Percentiles rank a stretch among this genome's conserved stretches.
Evolutionary conservation across 2,329 filamentous ascomycete species (phyloP).

Genomic region (Colletotrichum tropicicola): DNA sequence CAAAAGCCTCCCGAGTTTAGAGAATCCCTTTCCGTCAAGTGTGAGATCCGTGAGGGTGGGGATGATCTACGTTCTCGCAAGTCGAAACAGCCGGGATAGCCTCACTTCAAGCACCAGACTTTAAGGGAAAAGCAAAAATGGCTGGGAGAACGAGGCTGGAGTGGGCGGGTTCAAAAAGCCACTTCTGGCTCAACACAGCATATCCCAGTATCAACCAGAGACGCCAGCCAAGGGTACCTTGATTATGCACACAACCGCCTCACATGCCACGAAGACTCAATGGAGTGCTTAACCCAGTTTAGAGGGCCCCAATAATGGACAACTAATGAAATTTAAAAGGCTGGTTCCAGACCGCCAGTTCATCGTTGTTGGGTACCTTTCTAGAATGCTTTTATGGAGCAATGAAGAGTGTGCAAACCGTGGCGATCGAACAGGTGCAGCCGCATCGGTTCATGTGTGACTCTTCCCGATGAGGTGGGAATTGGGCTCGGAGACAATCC

Average conservation of each 20-base stretch:
- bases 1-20: background rate
- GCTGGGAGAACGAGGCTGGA: background rate
- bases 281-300: background rate
- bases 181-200: background rate
- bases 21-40: background rate
- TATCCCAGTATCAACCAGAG: background rate
- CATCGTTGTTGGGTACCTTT: background rate
- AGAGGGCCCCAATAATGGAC: background rate
- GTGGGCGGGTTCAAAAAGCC: background rate
- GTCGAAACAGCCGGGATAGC: slow-evolving; percentile 8
- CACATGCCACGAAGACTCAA: background rate
- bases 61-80: slow-evolving; percentile 7
- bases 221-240: background rate
- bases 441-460: background rate
- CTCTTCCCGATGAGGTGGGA: background rate
- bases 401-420: background rate
- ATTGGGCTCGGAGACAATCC: background rate
- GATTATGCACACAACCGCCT: background rate
- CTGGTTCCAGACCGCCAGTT: slow-evolving; percentile 11
- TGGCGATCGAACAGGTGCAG: background rate
- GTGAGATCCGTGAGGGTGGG: background rate
- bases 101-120: background rate
- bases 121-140: background rate
- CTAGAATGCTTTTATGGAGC: background rate
- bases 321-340: background rate